These are phyloP conservation scores for Nothopassalora personata DNA, from an alignment of 2,329 filamentous ascomycete genomes.

Conservation along the genomic window DNA sequence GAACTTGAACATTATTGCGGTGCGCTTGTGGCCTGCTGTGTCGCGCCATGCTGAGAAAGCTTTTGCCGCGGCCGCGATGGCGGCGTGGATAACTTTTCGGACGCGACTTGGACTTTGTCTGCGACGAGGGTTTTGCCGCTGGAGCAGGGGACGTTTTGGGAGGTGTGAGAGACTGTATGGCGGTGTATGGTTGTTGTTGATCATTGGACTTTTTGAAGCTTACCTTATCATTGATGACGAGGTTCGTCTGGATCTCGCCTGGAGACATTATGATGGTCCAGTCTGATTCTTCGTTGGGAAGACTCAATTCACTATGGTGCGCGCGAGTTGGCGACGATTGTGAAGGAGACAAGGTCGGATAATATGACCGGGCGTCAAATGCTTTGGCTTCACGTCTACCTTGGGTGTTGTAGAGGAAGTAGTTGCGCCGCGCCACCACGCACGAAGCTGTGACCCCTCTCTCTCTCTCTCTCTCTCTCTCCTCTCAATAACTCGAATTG, in stretches of 20 bases:
- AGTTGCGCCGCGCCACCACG: not conserved
- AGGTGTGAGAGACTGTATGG: too few relatives aligned
- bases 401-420: not conserved
- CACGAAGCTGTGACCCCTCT: not conserved
- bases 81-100: constrained; percentile 50
- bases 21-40: constrained; percentile 53
- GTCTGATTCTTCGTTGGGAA: too few relatives aligned
- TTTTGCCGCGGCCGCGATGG: constrained; percentile 55
- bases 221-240: constrained; percentile 39
- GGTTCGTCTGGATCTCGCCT: constrained; percentile 28
- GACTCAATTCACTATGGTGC: too few relatives aligned
- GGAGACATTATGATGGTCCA: not conserved
- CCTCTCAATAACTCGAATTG: too few relatives aligned
- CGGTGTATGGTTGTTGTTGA: too few relatives aligned
- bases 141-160: constrained; percentile 15
- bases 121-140: constrained; percentile 45
- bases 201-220: too few relatives aligned
- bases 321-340: too few relatives aligned
- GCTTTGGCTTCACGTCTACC: not conserved
- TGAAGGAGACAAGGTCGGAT: too few relatives aligned
- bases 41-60: constrained; percentile 66
- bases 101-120: constrained; percentile 46
- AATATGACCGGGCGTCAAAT: not conserved
- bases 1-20: constrained; percentile 65
- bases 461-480: too few relatives aligned